A percentile compares a stretch with the other conserved stretches of the same genome.
Conservation (phyloP, 176 grass and related monocot species). For the Carex littledalei region DNA sequence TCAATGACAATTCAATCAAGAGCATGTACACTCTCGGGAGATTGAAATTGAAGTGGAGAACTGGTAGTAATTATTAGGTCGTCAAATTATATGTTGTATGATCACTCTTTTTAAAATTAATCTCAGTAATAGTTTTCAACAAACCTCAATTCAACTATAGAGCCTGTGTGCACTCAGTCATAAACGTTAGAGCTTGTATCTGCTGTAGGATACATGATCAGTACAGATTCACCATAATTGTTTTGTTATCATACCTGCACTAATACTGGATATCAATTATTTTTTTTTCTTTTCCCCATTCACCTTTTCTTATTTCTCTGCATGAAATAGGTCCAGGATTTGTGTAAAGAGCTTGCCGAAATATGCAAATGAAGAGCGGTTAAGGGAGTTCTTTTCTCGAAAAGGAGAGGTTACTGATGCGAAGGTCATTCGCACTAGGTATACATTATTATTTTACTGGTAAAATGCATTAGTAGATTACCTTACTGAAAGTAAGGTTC, state of each 20-base stretch:
- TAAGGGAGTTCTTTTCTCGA: conserved; percentile 79
- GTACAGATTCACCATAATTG: background rate
- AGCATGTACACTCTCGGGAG: no score
- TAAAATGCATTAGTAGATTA: background rate
- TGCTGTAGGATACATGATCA: background rate
- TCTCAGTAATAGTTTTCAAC: no score
- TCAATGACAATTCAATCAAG: no score
- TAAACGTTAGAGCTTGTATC: no score
- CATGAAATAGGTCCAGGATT: conserved; percentile 45
- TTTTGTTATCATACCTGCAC: background rate
- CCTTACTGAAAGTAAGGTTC: background rate
- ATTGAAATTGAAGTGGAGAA: no score
- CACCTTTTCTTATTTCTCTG: background rate
- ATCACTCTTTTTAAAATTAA: no score
- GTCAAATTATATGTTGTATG: no score
- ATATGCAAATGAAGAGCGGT: conserved; percentile 67
- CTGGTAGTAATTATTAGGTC: no score
- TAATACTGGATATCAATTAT: background rate
- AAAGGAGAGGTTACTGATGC: conserved; percentile 89
- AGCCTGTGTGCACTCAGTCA: no score
- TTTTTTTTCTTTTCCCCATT: background rate
- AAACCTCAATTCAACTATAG: no score
- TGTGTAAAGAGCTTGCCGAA: conserved; percentile 96
- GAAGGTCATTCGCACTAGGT: conserved; percentile 84
- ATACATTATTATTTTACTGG: background rate